Evolutionary conservation across 768 basidiomycete genomes (phyloP), one percentile per base, ranked within the genome.

Genomic region (Leccinum sublutescens): DNA sequence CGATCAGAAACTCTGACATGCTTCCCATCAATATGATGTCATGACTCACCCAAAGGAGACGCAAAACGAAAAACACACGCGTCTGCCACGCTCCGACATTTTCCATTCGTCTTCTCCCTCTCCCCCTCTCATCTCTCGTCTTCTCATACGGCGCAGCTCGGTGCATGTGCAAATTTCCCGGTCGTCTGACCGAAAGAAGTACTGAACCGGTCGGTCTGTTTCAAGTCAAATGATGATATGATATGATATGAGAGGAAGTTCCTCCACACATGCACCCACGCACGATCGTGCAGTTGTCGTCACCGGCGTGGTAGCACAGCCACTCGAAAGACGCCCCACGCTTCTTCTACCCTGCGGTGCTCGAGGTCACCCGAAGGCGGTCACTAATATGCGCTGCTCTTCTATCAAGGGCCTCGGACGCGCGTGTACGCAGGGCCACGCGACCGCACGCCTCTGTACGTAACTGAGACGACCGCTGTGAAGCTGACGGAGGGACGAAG

Each of bases 1-100:
- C 56, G 54, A 62, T 58, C 65, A 60, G 55, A 58, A 49, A 49
- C 21, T 27, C 23, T 27, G 25, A 33, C 29, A n/a, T 19, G n/a
- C n/a, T n/a, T n/a, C 19, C 17, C n/a, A 34, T 52, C 33, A 52
- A 17, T n/a, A 63, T 65, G 61, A 55, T 59, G 59, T 59, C 62
- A 72, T 66, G 53, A 60, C 57, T 63, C 63, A 63, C 48, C 57
- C 52, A 29, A 43, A 19, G 34, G n/a, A 53, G 58, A 47, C 54
- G 50, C 45, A 29, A 55, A 64, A 61, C 55, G 52, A 58, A 54
- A 55, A 25, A 71, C 61, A 57, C 70, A 71, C 70, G 70, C 57
- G 64, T 66, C 59, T 27, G 54, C 64, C 70, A 71, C 61, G 64
- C 63, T 59, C 45, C 43, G 19, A 19, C 55, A 8, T 43, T 19